Evolutionary conservation across 2,329 filamentous ascomycete species (phyloP).

Genomic region (Ophiostoma himal-ulmi): DNA sequence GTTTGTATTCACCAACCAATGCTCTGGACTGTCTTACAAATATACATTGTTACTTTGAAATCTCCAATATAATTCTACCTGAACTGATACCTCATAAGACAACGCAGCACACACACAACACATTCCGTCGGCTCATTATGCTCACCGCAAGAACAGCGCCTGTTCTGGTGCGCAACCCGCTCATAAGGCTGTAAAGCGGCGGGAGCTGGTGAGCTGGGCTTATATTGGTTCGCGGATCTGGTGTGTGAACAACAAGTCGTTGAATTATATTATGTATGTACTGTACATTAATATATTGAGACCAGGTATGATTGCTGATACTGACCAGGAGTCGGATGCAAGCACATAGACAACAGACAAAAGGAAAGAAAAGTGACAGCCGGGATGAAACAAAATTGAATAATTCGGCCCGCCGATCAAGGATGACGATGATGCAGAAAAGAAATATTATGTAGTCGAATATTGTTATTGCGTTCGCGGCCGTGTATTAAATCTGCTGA

Average conservation of each 20-base stretch:
- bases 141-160: conserved; percentile 15
- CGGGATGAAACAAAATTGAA: neutral
- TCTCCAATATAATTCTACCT: neutral
- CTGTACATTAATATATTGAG: too few relatives aligned
- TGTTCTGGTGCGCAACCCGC: conserved; percentile 10
- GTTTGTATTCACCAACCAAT: neutral
- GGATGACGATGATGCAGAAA: neutral
- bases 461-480: too few relatives aligned
- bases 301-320: too few relatives aligned
- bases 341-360: neutral
- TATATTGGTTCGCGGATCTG: neutral
- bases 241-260: too few relatives aligned
- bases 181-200: conserved; percentile 21
- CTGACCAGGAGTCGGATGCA: neutral
- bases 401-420: neutral
- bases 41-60: conserved; percentile 1
- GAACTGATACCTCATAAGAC: conserved; percentile 6
- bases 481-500: too few relatives aligned
- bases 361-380: neutral
- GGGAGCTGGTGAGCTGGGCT: neutral
- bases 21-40: neutral
- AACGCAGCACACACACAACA: neutral
- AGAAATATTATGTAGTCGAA: too few relatives aligned
- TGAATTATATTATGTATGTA: too few relatives aligned
- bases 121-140: neutral